These are phyloP conservation scores for Starmerella apis DNA, from an alignment of 805 yeast genomes.

Conservation along the genomic window DNA sequence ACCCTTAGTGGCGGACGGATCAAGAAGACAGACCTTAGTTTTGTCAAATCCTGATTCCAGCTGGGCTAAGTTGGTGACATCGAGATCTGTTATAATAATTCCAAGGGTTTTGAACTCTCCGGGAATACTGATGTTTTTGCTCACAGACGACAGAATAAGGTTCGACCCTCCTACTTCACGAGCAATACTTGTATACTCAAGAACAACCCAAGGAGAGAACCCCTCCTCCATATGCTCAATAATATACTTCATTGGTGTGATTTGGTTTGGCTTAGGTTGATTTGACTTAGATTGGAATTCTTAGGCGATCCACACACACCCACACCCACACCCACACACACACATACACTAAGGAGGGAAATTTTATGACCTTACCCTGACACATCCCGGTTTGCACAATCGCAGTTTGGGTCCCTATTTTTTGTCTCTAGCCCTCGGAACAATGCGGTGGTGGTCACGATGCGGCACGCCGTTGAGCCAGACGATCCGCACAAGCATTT, in stretches of 20 bases:
- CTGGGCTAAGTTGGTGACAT: slow-evolving; percentile 38
- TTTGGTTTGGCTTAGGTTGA: too few relatives aligned
- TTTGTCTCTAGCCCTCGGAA: background rate
- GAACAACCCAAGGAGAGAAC: slow-evolving; percentile 87
- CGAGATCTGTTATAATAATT: slow-evolving; percentile 49
- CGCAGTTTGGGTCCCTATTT: background rate
- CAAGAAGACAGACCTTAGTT: slow-evolving; percentile 65
- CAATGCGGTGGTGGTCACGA: slow-evolving; percentile 3
- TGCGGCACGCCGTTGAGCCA: slow-evolving; percentile 1
- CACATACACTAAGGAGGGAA: too few relatives aligned
- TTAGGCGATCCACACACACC: too few relatives aligned
- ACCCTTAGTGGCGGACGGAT: slow-evolving; percentile 74
- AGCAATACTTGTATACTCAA: slow-evolving; percentile 76
- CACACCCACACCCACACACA: too few relatives aligned
- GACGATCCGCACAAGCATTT: background rate
- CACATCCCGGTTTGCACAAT: background rate
- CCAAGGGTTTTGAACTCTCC: slow-evolving; percentile 33
- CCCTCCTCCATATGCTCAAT: slow-evolving; percentile 98
- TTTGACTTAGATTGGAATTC: too few relatives aligned
- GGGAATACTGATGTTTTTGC: slow-evolving; percentile 62
- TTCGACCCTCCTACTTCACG: slow-evolving; percentile 72
- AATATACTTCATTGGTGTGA: slow-evolving; percentile 55
- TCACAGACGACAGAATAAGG: slow-evolving; percentile 66
- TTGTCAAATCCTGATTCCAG: slow-evolving; percentile 34
- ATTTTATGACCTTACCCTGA: slow-evolving; percentile 2